phyloP scores from a whole-genome alignment of 106 monocot genomes.

The Acanthochlamys bracteata region DNA sequence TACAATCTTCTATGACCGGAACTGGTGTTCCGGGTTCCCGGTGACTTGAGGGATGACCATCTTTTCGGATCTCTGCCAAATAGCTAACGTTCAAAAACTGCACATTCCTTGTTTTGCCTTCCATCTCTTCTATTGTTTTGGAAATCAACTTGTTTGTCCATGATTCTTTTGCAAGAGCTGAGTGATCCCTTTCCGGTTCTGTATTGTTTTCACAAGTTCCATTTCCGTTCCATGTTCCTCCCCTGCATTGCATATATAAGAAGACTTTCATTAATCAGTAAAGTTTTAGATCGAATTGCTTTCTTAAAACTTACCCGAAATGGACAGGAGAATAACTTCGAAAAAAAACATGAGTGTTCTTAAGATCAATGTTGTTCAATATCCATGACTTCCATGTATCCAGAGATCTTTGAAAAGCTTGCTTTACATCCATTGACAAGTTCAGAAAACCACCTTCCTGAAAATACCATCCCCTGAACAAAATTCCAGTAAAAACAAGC shows the following conservation, averaged over 20 bases:
- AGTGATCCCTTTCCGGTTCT: not conserved
- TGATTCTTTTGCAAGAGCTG: not conserved
- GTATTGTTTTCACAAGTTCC: slow-evolving; percentile 28
- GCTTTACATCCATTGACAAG: slow-evolving; percentile 49
- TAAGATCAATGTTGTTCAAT: slow-evolving; percentile 15
- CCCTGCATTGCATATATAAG: slow-evolving; percentile 14
- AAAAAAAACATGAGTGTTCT: slow-evolving; percentile 49
- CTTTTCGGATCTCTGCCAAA: slow-evolving; percentile 47
- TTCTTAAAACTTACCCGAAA: slow-evolving; percentile 31
- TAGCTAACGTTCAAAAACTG: slow-evolving; percentile 60
- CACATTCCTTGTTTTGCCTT: not conserved
- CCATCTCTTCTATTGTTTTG: not conserved
- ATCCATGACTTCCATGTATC: slow-evolving; percentile 53
- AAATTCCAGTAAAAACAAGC: not conserved
- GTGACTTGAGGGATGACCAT: slow-evolving; percentile 67
- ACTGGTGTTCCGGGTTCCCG: slow-evolving; percentile 30
- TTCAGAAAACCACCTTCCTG: slow-evolving; percentile 49
- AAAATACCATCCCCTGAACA: slow-evolving; percentile 65
- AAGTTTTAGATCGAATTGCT: not conserved
- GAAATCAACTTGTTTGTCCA: not conserved
- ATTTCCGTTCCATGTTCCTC: slow-evolving; percentile 57
- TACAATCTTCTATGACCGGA: slow-evolving; percentile 52
- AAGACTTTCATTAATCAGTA: not conserved
- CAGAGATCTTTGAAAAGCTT: slow-evolving; percentile 40
- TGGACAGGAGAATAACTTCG: slow-evolving; percentile 63